Conservation (phyloP, 495 filamentous ascomycete species). For the Oidiodendron maius region DNA sequence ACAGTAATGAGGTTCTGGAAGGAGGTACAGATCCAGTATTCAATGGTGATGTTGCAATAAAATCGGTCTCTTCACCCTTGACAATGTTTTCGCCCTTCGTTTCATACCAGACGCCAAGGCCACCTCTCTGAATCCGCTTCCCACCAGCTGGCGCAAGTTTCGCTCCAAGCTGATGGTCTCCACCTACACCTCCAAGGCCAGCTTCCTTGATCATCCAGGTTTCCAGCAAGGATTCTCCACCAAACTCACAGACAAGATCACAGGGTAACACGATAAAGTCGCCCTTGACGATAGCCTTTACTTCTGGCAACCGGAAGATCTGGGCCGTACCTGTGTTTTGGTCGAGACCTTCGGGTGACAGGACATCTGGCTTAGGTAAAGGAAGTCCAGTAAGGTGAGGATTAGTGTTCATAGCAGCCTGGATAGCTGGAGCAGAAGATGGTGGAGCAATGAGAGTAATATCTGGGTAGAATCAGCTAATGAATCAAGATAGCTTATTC, state of each 20-base stretch:
- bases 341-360: slow-evolving; percentile 66
- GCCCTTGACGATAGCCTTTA: slow-evolving; percentile 62
- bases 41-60: slow-evolving; percentile 68
- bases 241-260: slow-evolving; percentile 87
- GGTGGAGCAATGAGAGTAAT: slow-evolving; percentile 82
- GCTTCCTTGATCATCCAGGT: slow-evolving; percentile 86
- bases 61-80: slow-evolving; percentile 90
- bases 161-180: slow-evolving; percentile 30
- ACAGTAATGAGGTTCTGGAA: slow-evolving; percentile 53
- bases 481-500: too few species aligned
- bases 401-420: slow-evolving; percentile 76
- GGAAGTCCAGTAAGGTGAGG: slow-evolving; percentile 80
- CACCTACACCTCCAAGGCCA: slow-evolving; percentile 42
- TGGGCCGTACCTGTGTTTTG: slow-evolving; percentile 83
- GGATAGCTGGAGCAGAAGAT: slow-evolving; percentile 62
- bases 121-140: slow-evolving; percentile 70
- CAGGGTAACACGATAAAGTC: slow-evolving; percentile 92
- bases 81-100: slow-evolving; percentile 64
- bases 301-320: slow-evolving; percentile 74
- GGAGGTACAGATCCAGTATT: slow-evolving; percentile 48
- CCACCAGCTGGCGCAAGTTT: slow-evolving; percentile 48
- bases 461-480: too few species aligned
- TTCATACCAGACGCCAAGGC: slow-evolving; percentile 81
- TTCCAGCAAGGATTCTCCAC: slow-evolving; percentile 72
- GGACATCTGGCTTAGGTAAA: slow-evolving; percentile 63